Evolutionary conservation across 2,329 filamentous ascomycete genomes (phyloP), one percentile per base, ranked within the genome.

Genomic region (Cylindrodendrum hubeiense): DNA sequence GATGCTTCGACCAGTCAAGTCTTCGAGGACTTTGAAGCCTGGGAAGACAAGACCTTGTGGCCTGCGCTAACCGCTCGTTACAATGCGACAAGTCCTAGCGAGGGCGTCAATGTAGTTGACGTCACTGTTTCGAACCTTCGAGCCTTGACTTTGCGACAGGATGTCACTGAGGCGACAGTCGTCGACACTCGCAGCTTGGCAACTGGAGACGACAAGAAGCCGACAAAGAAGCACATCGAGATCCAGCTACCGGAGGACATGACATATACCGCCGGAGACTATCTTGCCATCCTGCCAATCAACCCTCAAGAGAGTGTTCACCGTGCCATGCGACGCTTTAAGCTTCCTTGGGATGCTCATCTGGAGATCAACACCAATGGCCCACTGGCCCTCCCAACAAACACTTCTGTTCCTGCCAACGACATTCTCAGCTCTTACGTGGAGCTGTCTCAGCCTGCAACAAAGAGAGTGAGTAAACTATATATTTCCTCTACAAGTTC

Each of bases 181-280:
- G 21, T 55, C 30, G 43, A 59, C 2, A 34, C 46, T 2, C 33
- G 41, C 24, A 59, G 33, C 12, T 43, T 66, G 30, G 37, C 50
- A 19, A 12, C 39, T 7, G 50, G 43, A 10, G 50, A 58, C 6
- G 63, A 54, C 19, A 50, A 24, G 4, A 44, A 26, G 13, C 33
- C 58, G 3, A 19, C 43, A 10, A 93, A 93, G 81, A 86, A 86
- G 24, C 85, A 90, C 66, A 85, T 93, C 19, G 88, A 89, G 65
- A 87, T 94, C 30, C 86, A 87, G 66, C 82, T 95, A 1, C 92
- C 92, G 0, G 85, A 83, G 0, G 87, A 85, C 53, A 83, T 88
- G 81, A 84, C 83, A 0, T 95, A 94, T 78, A 84, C 86, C 21
- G 86, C 90, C 2, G 92, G 92, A 19, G 92, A 95, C 75, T 95